These are phyloP conservation scores for Colletotrichum sp. DNA, from an alignment of 2,329 filamentous ascomycete species.

Conservation along the genomic window DNA sequence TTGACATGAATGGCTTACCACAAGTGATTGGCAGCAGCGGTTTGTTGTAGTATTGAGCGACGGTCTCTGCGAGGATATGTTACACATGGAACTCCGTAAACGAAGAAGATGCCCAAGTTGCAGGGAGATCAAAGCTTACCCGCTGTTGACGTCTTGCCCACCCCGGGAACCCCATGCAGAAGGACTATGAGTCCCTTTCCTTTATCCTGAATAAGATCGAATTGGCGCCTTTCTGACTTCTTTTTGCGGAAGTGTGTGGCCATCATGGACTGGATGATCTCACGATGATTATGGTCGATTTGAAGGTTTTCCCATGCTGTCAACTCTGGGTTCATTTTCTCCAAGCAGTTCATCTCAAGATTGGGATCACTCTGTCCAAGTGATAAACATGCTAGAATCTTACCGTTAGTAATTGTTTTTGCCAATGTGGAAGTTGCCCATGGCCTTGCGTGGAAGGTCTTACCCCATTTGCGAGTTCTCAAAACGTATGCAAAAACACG, in stretches of 20 bases:
- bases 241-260: slow-evolving; percentile 43
- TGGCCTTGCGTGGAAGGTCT: no score
- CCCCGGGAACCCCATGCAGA: slow-evolving; percentile 51
- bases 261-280: neutral
- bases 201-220: slow-evolving; percentile 50
- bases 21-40: slow-evolving; percentile 50
- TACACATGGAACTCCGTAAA: no score
- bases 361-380: neutral
- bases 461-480: neutral
- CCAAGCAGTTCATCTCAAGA: no score
- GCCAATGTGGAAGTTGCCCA: no score
- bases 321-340: no score
- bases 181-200: slow-evolving; percentile 46
- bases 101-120: no score
- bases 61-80: neutral
- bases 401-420: no score
- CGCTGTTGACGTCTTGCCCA: slow-evolving; percentile 54
- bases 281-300: neutral
- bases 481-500: neutral
- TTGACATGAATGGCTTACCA: no score
- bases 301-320: neutral
- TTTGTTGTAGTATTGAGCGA: slow-evolving; percentile 9
- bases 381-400: no score
- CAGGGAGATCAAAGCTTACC: neutral
- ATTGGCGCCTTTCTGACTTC: slow-evolving; percentile 34